Evolutionary conservation across 306 rosid species (phyloP).

Genomic region (Lathyrus aphaca): DNA sequence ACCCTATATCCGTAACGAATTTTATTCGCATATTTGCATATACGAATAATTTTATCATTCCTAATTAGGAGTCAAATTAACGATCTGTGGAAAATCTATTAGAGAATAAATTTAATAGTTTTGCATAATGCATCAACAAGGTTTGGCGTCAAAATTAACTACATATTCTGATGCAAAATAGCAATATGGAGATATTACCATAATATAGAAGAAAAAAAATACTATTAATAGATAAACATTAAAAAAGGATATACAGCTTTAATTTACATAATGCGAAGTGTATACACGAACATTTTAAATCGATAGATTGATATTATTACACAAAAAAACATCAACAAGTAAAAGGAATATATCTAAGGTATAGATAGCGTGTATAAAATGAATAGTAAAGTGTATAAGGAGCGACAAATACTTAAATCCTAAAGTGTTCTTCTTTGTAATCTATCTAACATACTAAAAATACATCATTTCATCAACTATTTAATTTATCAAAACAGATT

Average conservation of each 20-base stretch:
- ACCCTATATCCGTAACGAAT: too few relatives aligned
- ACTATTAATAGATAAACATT: neutral
- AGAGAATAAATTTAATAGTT: neutral
- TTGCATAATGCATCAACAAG: slow-evolving; percentile 18
- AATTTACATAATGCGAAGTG: neutral
- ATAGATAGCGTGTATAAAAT: slow-evolving; percentile 4
- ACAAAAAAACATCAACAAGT: slow-evolving; percentile 2
- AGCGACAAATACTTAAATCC: neutral
- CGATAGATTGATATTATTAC: neutral
- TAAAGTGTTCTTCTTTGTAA: neutral
- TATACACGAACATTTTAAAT: neutral
- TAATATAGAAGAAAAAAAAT: neutral
- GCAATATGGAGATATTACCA: slow-evolving; percentile 7
- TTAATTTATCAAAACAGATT: slow-evolving; percentile 14
- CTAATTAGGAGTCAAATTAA: slow-evolving; percentile 6
- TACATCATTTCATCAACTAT: slow-evolving; percentile 18
- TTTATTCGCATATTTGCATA: too few relatives aligned
- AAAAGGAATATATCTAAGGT: slow-evolving; percentile 22
- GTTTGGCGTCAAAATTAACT: slow-evolving; percentile 19
- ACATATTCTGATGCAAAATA: slow-evolving; percentile 30
- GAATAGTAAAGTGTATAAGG: neutral
- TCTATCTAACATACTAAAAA: neutral
- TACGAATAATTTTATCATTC: too few relatives aligned
- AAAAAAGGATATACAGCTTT: slow-evolving; percentile 65
- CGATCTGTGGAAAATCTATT: neutral